Evolutionary conservation across 441 rosid genomes (phyloP).

Genomic region (Bruguiera hainesii): DNA sequence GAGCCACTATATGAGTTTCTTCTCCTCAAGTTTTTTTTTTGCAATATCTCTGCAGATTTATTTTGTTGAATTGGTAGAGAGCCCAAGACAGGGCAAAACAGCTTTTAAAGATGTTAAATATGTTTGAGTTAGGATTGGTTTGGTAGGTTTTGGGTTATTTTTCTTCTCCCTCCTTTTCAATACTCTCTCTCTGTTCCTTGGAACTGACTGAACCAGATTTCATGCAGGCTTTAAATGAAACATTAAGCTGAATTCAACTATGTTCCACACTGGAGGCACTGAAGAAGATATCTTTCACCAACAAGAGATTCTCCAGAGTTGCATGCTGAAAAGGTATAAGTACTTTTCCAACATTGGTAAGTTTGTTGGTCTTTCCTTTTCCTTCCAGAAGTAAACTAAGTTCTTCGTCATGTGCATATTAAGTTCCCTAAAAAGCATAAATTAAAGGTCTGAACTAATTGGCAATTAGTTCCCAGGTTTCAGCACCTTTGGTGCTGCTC

Average conservation of each 20-base stretch:
- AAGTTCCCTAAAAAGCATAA: neutral
- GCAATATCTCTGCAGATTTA: neutral
- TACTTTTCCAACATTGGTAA: slow-evolving; percentile 10
- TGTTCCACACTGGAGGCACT: slow-evolving; percentile 60
- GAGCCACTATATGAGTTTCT: neutral
- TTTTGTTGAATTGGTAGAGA: neutral
- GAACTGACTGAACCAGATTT: slow-evolving; percentile 19
- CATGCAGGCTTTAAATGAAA: slow-evolving; percentile 64
- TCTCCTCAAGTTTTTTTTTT: neutral
- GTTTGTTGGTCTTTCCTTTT: neutral
- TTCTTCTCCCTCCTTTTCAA: too few species aligned
- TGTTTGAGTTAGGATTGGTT: too few species aligned
- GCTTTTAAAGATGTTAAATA: too few species aligned
- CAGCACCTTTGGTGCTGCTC: too few species aligned
- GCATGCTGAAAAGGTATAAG: slow-evolving; percentile 64
- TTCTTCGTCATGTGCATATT: neutral
- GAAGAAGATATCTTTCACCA: slow-evolving; percentile 61
- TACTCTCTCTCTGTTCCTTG: slow-evolving; percentile 6
- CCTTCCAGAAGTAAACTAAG: neutral
- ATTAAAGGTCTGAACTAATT: too few species aligned
- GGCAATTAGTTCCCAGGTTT: too few species aligned
- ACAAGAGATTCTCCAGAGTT: slow-evolving; percentile 57
- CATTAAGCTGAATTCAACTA: slow-evolving; percentile 52
- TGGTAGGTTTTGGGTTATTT: too few species aligned
- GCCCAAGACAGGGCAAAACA: too few species aligned